Evolutionary conservation across 768 basidiomycete genomes (phyloP).

Genomic region (Pleurotus sapidus): DNA sequence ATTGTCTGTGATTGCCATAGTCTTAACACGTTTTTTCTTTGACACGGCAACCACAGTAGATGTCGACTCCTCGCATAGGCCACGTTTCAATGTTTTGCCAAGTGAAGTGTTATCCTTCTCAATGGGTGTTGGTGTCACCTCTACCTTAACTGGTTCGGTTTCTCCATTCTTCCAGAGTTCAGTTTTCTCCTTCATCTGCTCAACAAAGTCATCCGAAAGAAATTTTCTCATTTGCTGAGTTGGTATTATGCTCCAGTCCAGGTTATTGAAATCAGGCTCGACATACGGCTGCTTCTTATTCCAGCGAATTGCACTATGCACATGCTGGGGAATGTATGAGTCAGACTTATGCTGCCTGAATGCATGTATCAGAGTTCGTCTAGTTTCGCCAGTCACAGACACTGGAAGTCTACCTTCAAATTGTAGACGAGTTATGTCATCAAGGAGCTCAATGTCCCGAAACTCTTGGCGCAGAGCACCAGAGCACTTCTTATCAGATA

Average conservation of each 20-base stretch:
- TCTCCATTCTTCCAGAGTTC: too few relatives aligned
- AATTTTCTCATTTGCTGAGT: background rate
- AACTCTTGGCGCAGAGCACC: constrained; percentile 25
- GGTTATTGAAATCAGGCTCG: background rate
- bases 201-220: background rate
- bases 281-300: background rate
- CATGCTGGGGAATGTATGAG: background rate
- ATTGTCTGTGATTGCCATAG: too few relatives aligned
- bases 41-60: too few relatives aligned
- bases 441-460: constrained; percentile 28
- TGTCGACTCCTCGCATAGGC: too few relatives aligned
- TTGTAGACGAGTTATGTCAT: constrained; percentile 27
- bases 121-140: too few relatives aligned
- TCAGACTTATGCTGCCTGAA: background rate
- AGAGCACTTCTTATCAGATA: constrained; percentile 19
- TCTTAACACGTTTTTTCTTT: too few relatives aligned
- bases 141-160: too few relatives aligned
- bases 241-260: background rate
- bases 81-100: too few relatives aligned
- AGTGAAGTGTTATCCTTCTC: too few relatives aligned
- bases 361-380: constrained; percentile 11
- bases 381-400: constrained; percentile 10
- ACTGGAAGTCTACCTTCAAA: constrained; percentile 17
- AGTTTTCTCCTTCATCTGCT: background rate
- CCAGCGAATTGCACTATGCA: background rate